These are phyloP conservation scores for Tephrocybe sp. DNA, from an alignment of 768 basidiomycete genomes.

Conservation along the genomic window DNA sequence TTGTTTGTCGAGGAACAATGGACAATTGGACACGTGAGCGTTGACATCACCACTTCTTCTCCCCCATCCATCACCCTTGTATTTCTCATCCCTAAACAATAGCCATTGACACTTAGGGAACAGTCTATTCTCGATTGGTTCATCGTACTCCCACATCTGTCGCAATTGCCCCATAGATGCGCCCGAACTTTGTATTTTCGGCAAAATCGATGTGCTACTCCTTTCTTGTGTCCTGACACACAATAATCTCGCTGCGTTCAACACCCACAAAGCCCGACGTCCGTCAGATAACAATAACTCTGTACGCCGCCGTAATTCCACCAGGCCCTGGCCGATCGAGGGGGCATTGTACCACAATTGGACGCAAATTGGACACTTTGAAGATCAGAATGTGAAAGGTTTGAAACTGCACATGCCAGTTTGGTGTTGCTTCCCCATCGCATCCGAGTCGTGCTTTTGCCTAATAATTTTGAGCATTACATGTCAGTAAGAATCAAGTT, in stretches of 20 bases:
- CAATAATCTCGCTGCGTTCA: background rate
- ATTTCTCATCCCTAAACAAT: slow-evolving; percentile 6
- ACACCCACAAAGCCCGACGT: slow-evolving; percentile 11
- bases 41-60: slow-evolving; percentile 5
- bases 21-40: slow-evolving; percentile 17
- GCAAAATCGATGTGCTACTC: background rate
- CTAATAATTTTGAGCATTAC: no score
- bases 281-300: slow-evolving; percentile 1
- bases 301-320: slow-evolving; percentile 1
- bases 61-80: slow-evolving; percentile 7
- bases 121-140: slow-evolving; percentile 1
- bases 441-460: no score
- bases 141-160: slow-evolving; percentile 14
- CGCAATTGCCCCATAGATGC: background rate
- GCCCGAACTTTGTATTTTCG: slow-evolving; percentile 14
- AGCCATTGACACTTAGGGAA: slow-evolving; percentile 1
- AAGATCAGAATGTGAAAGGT: no score
- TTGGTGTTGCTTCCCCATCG: no score
- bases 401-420: no score
- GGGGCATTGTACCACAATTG: background rate
- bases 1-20: slow-evolving; percentile 14
- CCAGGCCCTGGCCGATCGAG: background rate
- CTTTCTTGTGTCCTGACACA: background rate
- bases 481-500: no score
- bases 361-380: background rate